These are phyloP conservation scores for Lentinula detonsa DNA, from an alignment of 768 basidiomycete genomes.

Conservation along the genomic window DNA sequence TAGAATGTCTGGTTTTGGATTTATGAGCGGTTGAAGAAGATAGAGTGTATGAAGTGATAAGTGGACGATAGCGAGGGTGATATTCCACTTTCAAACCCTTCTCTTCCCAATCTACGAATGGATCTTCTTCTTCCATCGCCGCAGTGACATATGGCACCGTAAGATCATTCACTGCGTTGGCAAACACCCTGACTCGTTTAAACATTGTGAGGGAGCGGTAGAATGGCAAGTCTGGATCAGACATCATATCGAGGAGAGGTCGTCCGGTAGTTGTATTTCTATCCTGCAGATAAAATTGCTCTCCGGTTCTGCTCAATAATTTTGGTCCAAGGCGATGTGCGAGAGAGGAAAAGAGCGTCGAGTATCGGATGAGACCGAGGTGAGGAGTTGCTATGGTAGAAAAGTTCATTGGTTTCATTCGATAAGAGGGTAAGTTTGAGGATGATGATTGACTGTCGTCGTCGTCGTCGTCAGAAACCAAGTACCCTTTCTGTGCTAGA, in stretches of 20 bases:
- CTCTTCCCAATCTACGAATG: constrained; percentile 29
- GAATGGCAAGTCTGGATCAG: constrained; percentile 72
- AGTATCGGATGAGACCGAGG: constrained; percentile 46
- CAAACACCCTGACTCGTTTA: constrained; percentile 49
- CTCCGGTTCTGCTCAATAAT: constrained; percentile 51
- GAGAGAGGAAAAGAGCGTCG: constrained; percentile 34
- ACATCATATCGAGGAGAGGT: constrained; percentile 48
- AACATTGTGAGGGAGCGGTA: constrained; percentile 67
- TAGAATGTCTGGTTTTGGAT: neutral
- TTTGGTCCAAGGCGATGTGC: constrained; percentile 39
- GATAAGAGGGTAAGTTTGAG: neutral
- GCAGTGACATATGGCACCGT: constrained; percentile 33
- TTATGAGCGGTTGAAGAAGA: neutral
- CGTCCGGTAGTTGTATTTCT: constrained; percentile 45
- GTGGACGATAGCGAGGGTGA: neutral
- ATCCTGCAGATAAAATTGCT: constrained; percentile 49
- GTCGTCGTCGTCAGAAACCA: constrained; percentile 29
- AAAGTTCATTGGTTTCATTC: constrained; percentile 46
- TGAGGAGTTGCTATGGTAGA: constrained; percentile 61
- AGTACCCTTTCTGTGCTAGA: constrained; percentile 29
- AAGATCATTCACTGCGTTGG: constrained; percentile 39
- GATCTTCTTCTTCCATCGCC: constrained; percentile 29
- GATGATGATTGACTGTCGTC: neutral
- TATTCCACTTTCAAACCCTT: constrained; percentile 29
- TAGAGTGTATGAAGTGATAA: neutral